These are phyloP conservation scores for Yueomyces sp. DNA, from an alignment of 805 yeast genomes.

Conservation along the genomic window DNA sequence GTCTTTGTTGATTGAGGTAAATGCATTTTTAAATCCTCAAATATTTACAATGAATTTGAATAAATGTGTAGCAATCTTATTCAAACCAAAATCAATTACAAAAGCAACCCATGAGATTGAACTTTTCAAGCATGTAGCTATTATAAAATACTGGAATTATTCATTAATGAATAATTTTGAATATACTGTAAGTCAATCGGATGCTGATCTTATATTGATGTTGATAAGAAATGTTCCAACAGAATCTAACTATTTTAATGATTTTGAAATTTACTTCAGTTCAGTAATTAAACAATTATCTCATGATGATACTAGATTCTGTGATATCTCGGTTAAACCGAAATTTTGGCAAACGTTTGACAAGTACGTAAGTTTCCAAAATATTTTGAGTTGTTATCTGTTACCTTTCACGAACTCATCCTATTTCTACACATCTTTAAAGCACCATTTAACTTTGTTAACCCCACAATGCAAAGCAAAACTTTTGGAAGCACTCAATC, in stretches of 20 bases:
- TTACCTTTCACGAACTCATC: constrained; percentile 6
- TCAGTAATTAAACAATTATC: neutral
- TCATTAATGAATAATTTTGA: constrained; percentile 2
- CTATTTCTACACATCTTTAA: constrained; percentile 3
- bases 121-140: constrained; percentile 14
- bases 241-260: constrained; percentile 5
- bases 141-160: constrained; percentile 10
- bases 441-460: neutral
- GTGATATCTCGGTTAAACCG: neutral
- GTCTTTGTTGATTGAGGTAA: neutral
- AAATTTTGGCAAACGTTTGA: constrained; percentile 8
- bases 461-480: neutral
- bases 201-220: constrained; percentile 5
- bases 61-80: neutral
- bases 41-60: neutral
- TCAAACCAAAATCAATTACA: neutral
- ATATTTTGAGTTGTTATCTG: constrained; percentile 8
- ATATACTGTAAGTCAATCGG: neutral
- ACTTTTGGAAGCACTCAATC: neutral
- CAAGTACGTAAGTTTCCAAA: constrained; percentile 7
- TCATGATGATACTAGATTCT: neutral
- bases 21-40: neutral
- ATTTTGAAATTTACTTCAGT: constrained; percentile 1
- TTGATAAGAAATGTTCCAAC: constrained; percentile 9
- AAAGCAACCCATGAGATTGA: constrained; percentile 7